A percentile compares a stretch with the other conserved stretches of the same genome.
phyloP scores from a whole-genome alignment of 1,284 basidiomycete genomes.

The Anthracocystis panici-leucophaei region DNA sequence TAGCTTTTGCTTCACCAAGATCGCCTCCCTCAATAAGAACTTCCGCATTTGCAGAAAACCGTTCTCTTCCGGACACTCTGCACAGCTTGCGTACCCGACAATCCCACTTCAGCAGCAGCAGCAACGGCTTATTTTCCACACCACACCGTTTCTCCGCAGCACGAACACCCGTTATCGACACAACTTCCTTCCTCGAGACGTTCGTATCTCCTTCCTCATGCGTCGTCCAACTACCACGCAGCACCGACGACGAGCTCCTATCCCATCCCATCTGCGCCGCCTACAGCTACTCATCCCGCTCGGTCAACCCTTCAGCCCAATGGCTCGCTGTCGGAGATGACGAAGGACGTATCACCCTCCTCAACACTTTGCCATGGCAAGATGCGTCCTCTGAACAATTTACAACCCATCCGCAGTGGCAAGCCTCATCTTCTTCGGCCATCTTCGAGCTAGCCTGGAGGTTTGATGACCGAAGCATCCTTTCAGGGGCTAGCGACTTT shows the following conservation, averaged over 20 bases:
- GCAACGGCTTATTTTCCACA: background rate
- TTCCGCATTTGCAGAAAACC: conserved; percentile 14
- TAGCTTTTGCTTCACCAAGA: background rate
- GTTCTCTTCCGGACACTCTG: conserved; percentile 8
- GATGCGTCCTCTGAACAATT: conserved; percentile 21
- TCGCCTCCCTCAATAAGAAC: background rate
- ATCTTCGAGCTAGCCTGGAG: conserved; percentile 65
- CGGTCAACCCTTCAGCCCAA: conserved; percentile 50
- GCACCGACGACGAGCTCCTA: conserved; percentile 17
- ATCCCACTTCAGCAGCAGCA: conserved; percentile 1
- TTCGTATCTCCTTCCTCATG: conserved; percentile 43
- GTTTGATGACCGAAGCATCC: conserved; percentile 58
- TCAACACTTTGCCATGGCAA: conserved; percentile 56
- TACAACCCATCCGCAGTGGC: conserved; percentile 29
- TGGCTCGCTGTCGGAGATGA: conserved; percentile 67
- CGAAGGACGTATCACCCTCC: conserved; percentile 61
- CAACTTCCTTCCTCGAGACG: conserved; percentile 34
- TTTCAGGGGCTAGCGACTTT: conserved; percentile 63
- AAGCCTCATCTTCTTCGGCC: conserved; percentile 39
- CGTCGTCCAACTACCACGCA: conserved; percentile 18
- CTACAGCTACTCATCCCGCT: conserved; percentile 56
- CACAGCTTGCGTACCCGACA: conserved; percentile 22
- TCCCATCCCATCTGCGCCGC: conserved; percentile 58
- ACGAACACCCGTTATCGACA: conserved; percentile 18
- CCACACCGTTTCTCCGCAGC: conserved; percentile 9